Evolutionary conservation across 2,329 filamentous ascomycete genomes (phyloP), one percentile per base, ranked within the genome.

Genomic region (Aspergillus pseudoterreus): DNA sequence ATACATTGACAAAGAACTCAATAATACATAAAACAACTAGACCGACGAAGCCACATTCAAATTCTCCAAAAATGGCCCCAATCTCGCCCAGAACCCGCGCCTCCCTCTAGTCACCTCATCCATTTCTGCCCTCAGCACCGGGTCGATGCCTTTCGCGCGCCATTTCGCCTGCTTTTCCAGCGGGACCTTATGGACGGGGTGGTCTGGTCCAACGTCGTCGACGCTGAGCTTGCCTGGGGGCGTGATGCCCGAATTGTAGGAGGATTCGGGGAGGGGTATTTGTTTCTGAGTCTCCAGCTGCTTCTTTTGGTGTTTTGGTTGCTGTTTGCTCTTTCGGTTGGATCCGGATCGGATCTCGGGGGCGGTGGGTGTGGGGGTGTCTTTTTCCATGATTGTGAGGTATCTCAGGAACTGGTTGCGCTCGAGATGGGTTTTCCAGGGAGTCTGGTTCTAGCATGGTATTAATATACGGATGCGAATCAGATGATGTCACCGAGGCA

Each of bases 141-240:
- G 75, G 52, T 78, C 75, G 56, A 78, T 73, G 1, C 75, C 74
- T 57, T 77, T 78, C 59, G 75, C 74, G 57, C 66, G 63, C 59
- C 75, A 66, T 55, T 75, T 75, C 51, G 70, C 69, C 41, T 76
- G 61, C 43, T 77, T 70, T 47, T 72, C 67, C 10, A 71, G 65
- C 22, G 59, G 56, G 21, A 58, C 57, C 19, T 56, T 55, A 24
- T 61, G 55, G 6, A 59, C 54, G 5, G 53, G 55, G 27, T 46
- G 44, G 19, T 46, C 33, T 32, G 33, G 33, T 12, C 19, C 30
- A 11, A 46, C 14, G 3, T 35, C 30, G 21, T 46, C 32, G 9
- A 11, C n/a, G 44, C 3, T 21, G 12, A 22, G 10, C 19, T 46
- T 32, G 33, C 9, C 32, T 15, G 27, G 17, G 11, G 44, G 44